Evolutionary conservation across 1,284 basidiomycete genomes (phyloP).

Genomic region (Heterobasidion irregulare): DNA sequence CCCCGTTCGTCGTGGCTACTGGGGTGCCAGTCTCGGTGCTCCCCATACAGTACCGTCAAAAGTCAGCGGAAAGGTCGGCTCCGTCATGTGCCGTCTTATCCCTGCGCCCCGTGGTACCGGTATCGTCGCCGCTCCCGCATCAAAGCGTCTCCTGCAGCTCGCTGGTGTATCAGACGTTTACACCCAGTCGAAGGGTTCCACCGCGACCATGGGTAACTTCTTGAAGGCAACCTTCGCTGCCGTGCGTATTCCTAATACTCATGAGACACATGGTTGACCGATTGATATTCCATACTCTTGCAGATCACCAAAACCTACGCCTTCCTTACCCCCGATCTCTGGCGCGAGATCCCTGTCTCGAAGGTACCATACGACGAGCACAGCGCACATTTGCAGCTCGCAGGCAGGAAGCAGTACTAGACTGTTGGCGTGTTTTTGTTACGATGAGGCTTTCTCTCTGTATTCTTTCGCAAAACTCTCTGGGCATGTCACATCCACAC

Average conservation of each 20-base stretch:
- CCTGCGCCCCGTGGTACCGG: constrained; percentile 98
- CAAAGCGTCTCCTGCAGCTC: constrained; percentile 94
- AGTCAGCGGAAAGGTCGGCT: constrained; percentile 97
- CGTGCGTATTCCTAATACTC: constrained; percentile 36
- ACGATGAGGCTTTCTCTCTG: background rate
- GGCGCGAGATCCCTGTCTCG: constrained; percentile 89
- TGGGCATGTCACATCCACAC: constrained; percentile 1
- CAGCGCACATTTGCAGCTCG: constrained; percentile 83
- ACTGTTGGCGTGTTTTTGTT: constrained; percentile 11
- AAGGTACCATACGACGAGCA: constrained; percentile 92
- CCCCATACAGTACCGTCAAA: constrained; percentile 99
- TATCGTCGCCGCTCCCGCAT: constrained; percentile 98
- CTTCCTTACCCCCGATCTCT: constrained; percentile 97
- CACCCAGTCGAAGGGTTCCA: constrained; percentile 97
- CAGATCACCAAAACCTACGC: constrained; percentile 96
- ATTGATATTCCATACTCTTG: constrained; percentile 1
- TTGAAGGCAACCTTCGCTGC: constrained; percentile 98
- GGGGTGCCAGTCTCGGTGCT: constrained; percentile 97
- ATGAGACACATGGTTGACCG: background rate
- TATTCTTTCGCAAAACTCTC: background rate
- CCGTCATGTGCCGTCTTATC: constrained; percentile 99
- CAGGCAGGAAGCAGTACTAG: constrained; percentile 80
- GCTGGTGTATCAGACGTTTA: constrained; percentile 96
- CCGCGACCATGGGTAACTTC: constrained; percentile 99
- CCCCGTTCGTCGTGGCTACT: constrained; percentile 98